phyloP scores from a whole-genome alignment of 2,329 filamentous ascomycete species.

The Fusarium neocosmosporiellum region DNA sequence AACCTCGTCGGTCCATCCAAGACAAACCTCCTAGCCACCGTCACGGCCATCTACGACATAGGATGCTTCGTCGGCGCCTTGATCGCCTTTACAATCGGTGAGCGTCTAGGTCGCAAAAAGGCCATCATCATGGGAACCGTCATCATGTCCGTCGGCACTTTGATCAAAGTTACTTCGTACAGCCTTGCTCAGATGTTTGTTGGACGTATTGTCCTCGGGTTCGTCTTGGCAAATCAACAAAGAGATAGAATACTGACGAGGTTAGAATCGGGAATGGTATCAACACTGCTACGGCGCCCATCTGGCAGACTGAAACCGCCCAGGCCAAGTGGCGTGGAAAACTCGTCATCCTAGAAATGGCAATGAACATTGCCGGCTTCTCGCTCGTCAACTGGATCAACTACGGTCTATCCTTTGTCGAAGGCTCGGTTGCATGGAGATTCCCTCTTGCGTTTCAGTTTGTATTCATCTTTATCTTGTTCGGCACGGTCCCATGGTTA shows the following conservation, averaged over 20 bases:
- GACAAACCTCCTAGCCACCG: conserved; percentile 22
- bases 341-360: conserved; percentile 24
- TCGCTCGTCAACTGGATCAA: conserved; percentile 51
- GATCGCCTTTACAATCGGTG: conserved; percentile 20
- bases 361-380: conserved; percentile 27
- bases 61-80: conserved; percentile 26
- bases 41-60: conserved; percentile 27
- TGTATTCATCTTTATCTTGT: conserved; percentile 52
- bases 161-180: conserved; percentile 23
- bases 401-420: conserved; percentile 50
- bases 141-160: conserved; percentile 25
- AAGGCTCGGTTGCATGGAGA: conserved; percentile 52
- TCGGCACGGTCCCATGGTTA: conserved; percentile 44
- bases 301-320: conserved; percentile 27
- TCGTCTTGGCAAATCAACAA: neutral
- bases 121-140: conserved; percentile 16
- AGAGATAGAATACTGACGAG: neutral
- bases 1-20: conserved; percentile 20
- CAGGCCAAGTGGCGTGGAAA: conserved; percentile 14
- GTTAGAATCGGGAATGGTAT: conserved; percentile 42
- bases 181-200: conserved; percentile 29
- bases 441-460: conserved; percentile 59
- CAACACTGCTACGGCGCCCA: conserved; percentile 37
- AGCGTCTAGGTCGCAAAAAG: conserved; percentile 20
- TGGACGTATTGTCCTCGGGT: conserved; percentile 22